Evolutionary conservation across 331 rosid genomes (phyloP), one percentile per base, ranked within the genome.

Genomic region (Rhamnella rubrinervis): DNA sequence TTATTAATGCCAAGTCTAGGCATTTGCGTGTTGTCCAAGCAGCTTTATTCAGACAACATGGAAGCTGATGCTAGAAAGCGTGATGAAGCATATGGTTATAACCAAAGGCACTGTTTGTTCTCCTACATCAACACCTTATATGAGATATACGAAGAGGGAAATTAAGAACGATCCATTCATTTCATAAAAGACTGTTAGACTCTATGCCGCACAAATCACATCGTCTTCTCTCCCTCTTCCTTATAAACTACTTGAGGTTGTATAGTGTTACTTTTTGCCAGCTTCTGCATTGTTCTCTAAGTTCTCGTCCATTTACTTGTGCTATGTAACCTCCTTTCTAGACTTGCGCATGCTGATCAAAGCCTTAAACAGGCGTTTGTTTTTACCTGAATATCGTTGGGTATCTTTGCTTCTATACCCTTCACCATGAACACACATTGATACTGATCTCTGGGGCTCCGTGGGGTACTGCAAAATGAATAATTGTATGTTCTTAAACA

Each of bases 31-130:
- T 44, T 1, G 8, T 16, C 6, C 19, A 52, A 47, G 57, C 63
- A 83, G 87, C 74, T 70, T 75, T 14, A 46, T 69, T 73, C 85
- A 55, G 69, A 68, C 51, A 63, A 58, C 7, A 52, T 70, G 65
- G 86, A 89, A 63, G 72, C 70, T 41, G 84, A 67, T 64, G 55
- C 70, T 77, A 39, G 59, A 41, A 37, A 31, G 55, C 50, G 41
- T 20, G 85, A 71, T 52, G 75, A 66, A 78, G 81, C 69, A 66
- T 26, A 46, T 63, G 71, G 51, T 50, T 62, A 23, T 23, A 23
- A 23, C 23, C 23, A 23, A 23, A 23, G 23, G 23, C 23, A 23
- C 23, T 23, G 23, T 23, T 23, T 23, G 23, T 1, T 23, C 23
- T 23, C 23, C 23, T 23, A 23, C 23, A 23, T 23, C 23, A 23